phyloP scores from a whole-genome alignment of 78 protist species.

The Planoprotostelium fungivorum region DNA sequence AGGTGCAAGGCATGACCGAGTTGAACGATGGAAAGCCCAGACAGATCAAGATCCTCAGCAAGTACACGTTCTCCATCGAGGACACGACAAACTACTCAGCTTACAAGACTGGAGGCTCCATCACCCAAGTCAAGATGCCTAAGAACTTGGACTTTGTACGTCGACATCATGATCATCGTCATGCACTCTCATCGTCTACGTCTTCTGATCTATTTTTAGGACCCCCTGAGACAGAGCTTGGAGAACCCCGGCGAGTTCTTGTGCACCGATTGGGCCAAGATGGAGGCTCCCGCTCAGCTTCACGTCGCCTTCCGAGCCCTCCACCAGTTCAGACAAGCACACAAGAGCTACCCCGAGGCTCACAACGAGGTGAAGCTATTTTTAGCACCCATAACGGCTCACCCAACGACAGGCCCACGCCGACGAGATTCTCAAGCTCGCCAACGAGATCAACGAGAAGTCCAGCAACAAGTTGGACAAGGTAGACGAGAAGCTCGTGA shows the following conservation, averaged over 20 bases:
- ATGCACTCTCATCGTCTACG: not conserved
- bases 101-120: conserved; percentile 83
- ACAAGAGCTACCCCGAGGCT: conserved; percentile 28
- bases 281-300: conserved; percentile 20
- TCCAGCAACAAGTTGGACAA: not conserved
- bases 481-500: conserved; percentile 34
- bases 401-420: conserved; percentile 12
- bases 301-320: conserved; percentile 39
- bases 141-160: conserved; percentile 26
- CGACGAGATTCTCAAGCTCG: conserved; percentile 38
- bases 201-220: not conserved
- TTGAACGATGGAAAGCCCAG: conserved; percentile 72
- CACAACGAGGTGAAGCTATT: conserved; percentile 20
- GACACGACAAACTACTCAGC: conserved; percentile 55
- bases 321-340: conserved; percentile 19
- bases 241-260: conserved; percentile 55
- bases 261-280: conserved; percentile 76
- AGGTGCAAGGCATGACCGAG: conserved; percentile 88
- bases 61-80: conserved; percentile 59
- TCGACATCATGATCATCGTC: not conserved
- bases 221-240: conserved; percentile 47
- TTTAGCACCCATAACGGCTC: not conserved
- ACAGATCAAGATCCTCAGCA: conserved; percentile 35
- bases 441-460: conserved; percentile 17
- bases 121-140: conserved; percentile 87